phyloP scores from a whole-genome alignment of 2,329 filamentous ascomycete species.

The Botrytis elliptica region DNA sequence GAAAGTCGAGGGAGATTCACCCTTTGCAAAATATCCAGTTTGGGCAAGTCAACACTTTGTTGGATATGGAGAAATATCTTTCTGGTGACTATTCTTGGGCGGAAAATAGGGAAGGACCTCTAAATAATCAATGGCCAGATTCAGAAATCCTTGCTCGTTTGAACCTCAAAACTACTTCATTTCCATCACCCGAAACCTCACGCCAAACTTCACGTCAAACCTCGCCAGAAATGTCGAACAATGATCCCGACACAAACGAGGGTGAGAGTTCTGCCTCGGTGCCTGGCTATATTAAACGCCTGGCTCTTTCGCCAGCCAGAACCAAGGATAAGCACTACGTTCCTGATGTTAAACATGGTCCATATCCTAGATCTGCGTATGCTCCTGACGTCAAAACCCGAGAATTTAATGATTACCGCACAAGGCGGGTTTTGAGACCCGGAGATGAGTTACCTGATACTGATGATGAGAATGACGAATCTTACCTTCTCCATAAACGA shows the following conservation, averaged over 20 bases:
- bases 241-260: slow-evolving; percentile 25
- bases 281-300: not conserved
- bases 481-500: slow-evolving; percentile 37
- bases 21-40: slow-evolving; percentile 46
- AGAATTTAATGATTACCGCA: slow-evolving; percentile 33
- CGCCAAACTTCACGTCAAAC: slow-evolving; percentile 32
- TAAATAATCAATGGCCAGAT: slow-evolving; percentile 37
- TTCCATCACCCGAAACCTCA: slow-evolving; percentile 32
- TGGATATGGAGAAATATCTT: slow-evolving; percentile 47
- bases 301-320: not conserved
- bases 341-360: slow-evolving; percentile 1
- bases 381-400: slow-evolving; percentile 30
- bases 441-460: slow-evolving; percentile 35
- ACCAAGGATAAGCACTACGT: slow-evolving; percentile 7
- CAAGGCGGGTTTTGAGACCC: slow-evolving; percentile 32
- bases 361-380: slow-evolving; percentile 11
- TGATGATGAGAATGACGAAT: slow-evolving; percentile 37
- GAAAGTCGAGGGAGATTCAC: slow-evolving; percentile 34
- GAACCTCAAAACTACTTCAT: slow-evolving; percentile 28
- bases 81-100: slow-evolving; percentile 50
- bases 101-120: slow-evolving; percentile 44
- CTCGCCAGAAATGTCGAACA: slow-evolving; percentile 34
- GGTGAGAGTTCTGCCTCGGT: not conserved
- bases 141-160: slow-evolving; percentile 26
- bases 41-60: slow-evolving; percentile 44